Base-by-base conservation (phyloP, 306 rosid genomes). In the Herpetospermum pedunculosum region DNA sequence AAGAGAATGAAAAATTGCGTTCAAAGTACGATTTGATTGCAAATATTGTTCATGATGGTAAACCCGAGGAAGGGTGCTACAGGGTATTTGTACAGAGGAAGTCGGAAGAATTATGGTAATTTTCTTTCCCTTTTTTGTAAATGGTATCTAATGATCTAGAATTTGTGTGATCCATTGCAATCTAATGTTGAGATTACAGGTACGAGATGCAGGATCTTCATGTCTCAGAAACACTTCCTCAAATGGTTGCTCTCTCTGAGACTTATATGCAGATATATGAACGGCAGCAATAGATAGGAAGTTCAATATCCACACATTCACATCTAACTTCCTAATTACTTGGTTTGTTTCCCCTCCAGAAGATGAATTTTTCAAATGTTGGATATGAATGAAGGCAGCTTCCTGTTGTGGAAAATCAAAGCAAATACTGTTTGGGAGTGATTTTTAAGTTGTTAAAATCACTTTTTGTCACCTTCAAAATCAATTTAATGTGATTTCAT, bases 131-230 rank as follows among this genome's bases (percentile, higher is more conserved):
- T 19, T 30, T 29, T 67, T 75, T 47, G 19, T 54, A 9, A 47
- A 46, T 76, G 15, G 18, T 40, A 16, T 8, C 57, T 3, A 16
- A 46, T 18, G 57, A 70, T 70, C 57, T 70, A 28, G 38, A 32
- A 5, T 60, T 41, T 7, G 25, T 10, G 49, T 37, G 23, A 62
- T 47, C 26, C 57, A 75, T 48, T 4, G 21, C 32, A 37, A 10
- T 40, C 64, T 19, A 48, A 55, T 75, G 50, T 38, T 1, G 11
- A 64, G 8, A 44, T 54, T 75, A 23, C 80, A 94, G 98, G 97
- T 94, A 91, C 63, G 95, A 89, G 85, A 91, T 90, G 98, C 96
- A 94, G 91, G 95, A 94, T 81, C 81, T 94, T 80, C 98, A 89
- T 40, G 98, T 94, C 52, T 84, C 94, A 35, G 98, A 90, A 82